Conservation (phyloP, 1,284 basidiomycete species). For the Tilletia caries region DNA sequence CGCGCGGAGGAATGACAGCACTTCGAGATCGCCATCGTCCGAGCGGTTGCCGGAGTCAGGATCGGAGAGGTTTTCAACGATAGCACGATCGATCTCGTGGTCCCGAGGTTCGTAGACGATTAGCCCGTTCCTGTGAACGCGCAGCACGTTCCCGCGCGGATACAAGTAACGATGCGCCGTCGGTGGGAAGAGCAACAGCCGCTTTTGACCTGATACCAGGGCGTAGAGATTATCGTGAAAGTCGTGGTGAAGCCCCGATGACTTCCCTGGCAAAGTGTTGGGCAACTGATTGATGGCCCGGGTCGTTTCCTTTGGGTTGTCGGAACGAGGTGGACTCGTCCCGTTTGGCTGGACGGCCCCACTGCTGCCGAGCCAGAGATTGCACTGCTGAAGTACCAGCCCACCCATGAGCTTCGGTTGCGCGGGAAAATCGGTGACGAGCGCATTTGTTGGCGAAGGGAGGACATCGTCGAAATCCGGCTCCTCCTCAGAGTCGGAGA, state of each 20-base stretch:
- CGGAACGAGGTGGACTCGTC: background rate
- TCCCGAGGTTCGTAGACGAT: constrained; percentile 32
- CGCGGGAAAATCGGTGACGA: constrained; percentile 45
- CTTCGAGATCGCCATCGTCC: background rate
- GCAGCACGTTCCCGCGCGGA: constrained; percentile 33
- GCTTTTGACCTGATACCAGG: constrained; percentile 47
- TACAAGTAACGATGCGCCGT: constrained; percentile 38
- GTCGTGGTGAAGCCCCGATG: constrained; percentile 50
- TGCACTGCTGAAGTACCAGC: constrained; percentile 52
- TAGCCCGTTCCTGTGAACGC: constrained; percentile 46
- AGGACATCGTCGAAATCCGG: constrained; percentile 35
- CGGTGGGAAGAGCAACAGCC: constrained; percentile 51
- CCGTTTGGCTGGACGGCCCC: background rate
- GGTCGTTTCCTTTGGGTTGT: background rate
- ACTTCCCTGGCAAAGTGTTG: constrained; percentile 23
- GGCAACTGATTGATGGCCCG: background rate
- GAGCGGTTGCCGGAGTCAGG: background rate
- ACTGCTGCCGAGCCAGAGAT: constrained; percentile 49
- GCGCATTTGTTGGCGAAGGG: constrained; percentile 42
- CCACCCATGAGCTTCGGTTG: constrained; percentile 41
- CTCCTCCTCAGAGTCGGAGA: background rate
- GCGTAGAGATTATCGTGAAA: constrained; percentile 53
- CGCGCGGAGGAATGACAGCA: background rate
- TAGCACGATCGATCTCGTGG: background rate
- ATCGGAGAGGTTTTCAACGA: background rate